Base-by-base conservation (phyloP, 2,329 filamentous ascomycete species). In the Biscogniauxia marginata region DNA sequence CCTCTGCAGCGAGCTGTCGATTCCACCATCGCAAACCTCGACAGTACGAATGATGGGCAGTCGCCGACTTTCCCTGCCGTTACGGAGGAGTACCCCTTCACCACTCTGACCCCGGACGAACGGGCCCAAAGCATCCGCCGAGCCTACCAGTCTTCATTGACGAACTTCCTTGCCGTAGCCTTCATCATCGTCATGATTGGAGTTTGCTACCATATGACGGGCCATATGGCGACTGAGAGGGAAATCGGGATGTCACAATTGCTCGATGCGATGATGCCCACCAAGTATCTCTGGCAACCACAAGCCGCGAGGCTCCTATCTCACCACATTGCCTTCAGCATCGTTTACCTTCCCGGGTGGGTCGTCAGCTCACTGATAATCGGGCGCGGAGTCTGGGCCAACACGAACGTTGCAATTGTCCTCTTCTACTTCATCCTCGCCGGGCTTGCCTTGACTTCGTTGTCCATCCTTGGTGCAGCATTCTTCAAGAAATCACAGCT, bases 231-330 rank as follows among this genome's bases (percentile, higher is more conserved):
- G 7, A 85, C 87, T 1, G 93, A 97, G 74, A 81, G 93, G 54
- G 93, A 97, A 75, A 79, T 86, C 16, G 93, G 92, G 56, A 95
- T 96, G 83, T 90, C 90, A 4, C 90, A 92, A 60, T 79, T 97
- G 23, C 85, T 97, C 46, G 93, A 97, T 73, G 88, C 91, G 53
- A 96, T 96, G 91, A 93, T 95, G 79, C 88, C 90, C 0, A 90
- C 90, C 54, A 80, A 81, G 53, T 81, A 81, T 49, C 78, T 84
- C 46, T 96, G 91, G 90, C 81, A 91, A 66, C 86, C 89, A 8
- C 90, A 93, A 73, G 84, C 85, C 20, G 87, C 89, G 1, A 83
- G 93, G n/a, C 79, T 96, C 13, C 69, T 93, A 7, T 86, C 92
- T 0, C 87, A 92, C 58, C 91, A 96, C 69, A 70, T 95, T 22